Evolutionary conservation across 2,329 filamentous ascomycete genomes (phyloP), one percentile per base, ranked within the genome.

Genomic region (Cordyceps sp.): DNA sequence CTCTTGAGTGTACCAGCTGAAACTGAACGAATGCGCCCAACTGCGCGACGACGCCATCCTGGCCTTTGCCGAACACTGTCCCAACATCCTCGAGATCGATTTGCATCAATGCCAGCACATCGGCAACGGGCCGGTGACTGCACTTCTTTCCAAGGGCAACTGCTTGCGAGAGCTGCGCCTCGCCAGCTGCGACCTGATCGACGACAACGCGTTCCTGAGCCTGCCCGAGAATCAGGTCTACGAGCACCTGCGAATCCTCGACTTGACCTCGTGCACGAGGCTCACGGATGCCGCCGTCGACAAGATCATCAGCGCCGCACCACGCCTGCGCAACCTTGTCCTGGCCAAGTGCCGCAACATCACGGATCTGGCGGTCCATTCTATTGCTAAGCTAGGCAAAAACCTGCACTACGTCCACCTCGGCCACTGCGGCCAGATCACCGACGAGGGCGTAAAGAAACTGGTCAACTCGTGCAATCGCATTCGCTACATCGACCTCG

Each of bases 341-440:
- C 68, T 98, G 13, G 84, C 86, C 40, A 98, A 98, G 58, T 98
- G 90, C 55, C 73, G 80, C 40, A 78, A 86, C 46, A 82, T 98
- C 46, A 96, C 90, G 2, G 88, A 98, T 55, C 69, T 72, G 29
- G 78, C 88, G 8, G 85, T 98, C 8, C 65, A 79, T 43, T 78
- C 86, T 34, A 96, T 98, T 40, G 78, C 85, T 35, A 78, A 73
- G 44, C 67, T 98, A 4, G 85, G 86, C 39, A 96, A 94, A 62
- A 98, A 96, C 45, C 61, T 98, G 33, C 90, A 98, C 54, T 96
- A 93, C 52, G 78, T 98, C 32, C 90, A 98, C 48, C 66, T 98
- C 2, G 90, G 90, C 9, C 90, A 98, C 53, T 98, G 90, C 54
- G 73, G 73, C 19, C 75, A 86, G 29, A 86, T 98, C 47, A 94